phyloP scores from a whole-genome alignment of 1,284 basidiomycete species.

The Leccinum brunneo-olivaceum region DNA sequence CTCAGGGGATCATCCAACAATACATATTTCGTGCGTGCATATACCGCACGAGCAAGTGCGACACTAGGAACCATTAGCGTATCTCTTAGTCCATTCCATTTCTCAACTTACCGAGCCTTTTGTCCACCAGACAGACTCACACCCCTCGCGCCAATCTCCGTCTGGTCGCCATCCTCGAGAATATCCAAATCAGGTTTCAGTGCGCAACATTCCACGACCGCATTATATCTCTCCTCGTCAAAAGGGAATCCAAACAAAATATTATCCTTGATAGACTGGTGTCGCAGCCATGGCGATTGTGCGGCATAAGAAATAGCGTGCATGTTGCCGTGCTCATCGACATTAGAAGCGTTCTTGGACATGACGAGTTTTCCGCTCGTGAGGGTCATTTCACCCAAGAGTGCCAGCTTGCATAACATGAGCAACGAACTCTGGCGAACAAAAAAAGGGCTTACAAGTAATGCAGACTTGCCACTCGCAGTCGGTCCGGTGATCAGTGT shows the following conservation, averaged over 20 bases:
- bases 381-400: slow-evolving; percentile 31
- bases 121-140: slow-evolving; percentile 49
- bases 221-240: slow-evolving; percentile 37
- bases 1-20: slow-evolving; percentile 56
- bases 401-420: slow-evolving; percentile 23
- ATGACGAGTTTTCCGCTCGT: slow-evolving; percentile 30
- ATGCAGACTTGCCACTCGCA: slow-evolving; percentile 60
- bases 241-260: slow-evolving; percentile 42
- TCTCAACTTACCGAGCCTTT: slow-evolving; percentile 37
- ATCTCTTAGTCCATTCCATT: neutral
- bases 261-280: slow-evolving; percentile 37
- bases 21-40: slow-evolving; percentile 45
- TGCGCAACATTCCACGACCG: slow-evolving; percentile 54
- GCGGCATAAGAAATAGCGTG: slow-evolving; percentile 52
- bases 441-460: slow-evolving; percentile 23
- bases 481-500: slow-evolving; percentile 56
- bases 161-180: slow-evolving; percentile 36
- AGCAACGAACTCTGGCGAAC: neutral
- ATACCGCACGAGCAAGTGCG: slow-evolving; percentile 51
- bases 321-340: slow-evolving; percentile 38
- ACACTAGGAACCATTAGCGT: slow-evolving; percentile 31
- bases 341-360: slow-evolving; percentile 36
- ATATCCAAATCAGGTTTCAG: slow-evolving; percentile 50
- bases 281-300: slow-evolving; percentile 58
- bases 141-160: slow-evolving; percentile 34